A percentile compares a stretch with the other conserved stretches of the same genome.
These are phyloP conservation scores for Suillus sp. DNA, from an alignment of 768 basidiomycete species.

Conservation along the genomic window DNA sequence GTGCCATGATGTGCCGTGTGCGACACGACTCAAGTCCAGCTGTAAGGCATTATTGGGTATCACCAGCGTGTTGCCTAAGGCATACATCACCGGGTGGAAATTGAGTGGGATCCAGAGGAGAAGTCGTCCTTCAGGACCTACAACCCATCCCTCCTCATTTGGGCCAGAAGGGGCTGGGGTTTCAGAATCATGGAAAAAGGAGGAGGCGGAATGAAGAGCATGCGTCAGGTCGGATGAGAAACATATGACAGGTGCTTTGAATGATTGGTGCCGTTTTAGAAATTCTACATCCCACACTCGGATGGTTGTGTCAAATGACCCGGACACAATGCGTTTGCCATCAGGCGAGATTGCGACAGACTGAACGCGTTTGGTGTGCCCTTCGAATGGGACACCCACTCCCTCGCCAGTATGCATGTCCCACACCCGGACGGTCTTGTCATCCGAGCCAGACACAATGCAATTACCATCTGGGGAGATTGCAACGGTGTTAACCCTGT, in stretches of 20 bases:
- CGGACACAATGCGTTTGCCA: not conserved
- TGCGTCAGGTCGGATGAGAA: not conserved
- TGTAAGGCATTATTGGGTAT: not conserved
- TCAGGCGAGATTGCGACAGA: conserved; percentile 6
- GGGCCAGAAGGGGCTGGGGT: not conserved
- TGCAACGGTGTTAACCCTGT: too few species aligned
- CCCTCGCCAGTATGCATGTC: too few species aligned
- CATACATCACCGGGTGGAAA: not conserved
- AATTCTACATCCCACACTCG: conserved; percentile 1
- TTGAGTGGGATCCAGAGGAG: conserved; percentile 4
- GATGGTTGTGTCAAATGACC: not conserved
- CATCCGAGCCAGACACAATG: too few species aligned
- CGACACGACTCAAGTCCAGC: conserved; percentile 2
- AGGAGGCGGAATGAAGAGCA: not conserved
- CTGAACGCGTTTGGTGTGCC: not conserved
- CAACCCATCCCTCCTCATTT: not conserved
- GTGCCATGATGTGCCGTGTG: not conserved
- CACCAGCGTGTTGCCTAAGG: conserved; percentile 4
- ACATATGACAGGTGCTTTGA: not conserved
- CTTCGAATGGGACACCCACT: too few species aligned
- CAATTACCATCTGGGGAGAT: too few species aligned
- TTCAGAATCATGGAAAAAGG: not conserved
- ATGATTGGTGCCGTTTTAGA: not conserved
- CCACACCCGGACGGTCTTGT: too few species aligned
- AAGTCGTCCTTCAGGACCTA: conserved; percentile 1